phyloP scores from a whole-genome alignment of 805 yeast genomes.

The Saccharomycopsis sp. region DNA sequence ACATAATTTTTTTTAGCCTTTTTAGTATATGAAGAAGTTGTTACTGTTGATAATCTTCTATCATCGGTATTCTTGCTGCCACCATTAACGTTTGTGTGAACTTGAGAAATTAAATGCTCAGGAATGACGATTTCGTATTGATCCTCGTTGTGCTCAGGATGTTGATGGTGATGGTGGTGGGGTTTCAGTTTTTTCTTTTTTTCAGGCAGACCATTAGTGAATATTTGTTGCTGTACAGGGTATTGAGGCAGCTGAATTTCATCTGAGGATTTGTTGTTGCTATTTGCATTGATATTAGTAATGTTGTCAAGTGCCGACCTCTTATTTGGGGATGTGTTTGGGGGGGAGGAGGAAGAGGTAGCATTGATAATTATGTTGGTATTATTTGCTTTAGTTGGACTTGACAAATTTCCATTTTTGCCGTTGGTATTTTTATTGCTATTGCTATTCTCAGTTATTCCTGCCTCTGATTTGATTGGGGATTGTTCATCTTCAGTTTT shows the following conservation, averaged over 20 bases:
- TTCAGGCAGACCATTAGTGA: constrained; percentile 4
- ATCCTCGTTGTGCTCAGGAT: constrained; percentile 1
- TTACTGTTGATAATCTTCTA: constrained; percentile 17
- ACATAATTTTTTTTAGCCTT: constrained; percentile 28
- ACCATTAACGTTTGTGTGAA: constrained; percentile 10
- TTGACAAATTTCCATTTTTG: not conserved
- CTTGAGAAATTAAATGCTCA: constrained; percentile 17
- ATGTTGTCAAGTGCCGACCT: constrained; percentile 1
- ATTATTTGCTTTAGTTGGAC: not conserved
- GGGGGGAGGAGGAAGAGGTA: not conserved
- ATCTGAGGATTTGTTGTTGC: not conserved
- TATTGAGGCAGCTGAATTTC: not conserved
- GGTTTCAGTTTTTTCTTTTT: not conserved
- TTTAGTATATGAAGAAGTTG: constrained; percentile 20
- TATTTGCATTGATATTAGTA: constrained; percentile 1
- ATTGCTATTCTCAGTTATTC: constrained; percentile 1
- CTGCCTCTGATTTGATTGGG: not conserved
- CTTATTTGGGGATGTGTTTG: not conserved
- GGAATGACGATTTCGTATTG: constrained; percentile 19
- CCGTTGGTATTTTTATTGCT: constrained; percentile 7
- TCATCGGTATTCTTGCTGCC: not conserved
- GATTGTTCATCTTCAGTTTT: not conserved
- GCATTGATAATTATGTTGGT: not conserved
- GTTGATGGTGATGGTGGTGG: not conserved
- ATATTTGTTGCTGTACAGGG: constrained; percentile 2